A percentile compares a stretch with the other conserved stretches of the same genome.
Evolutionary conservation across 2,329 filamentous ascomycete genomes (phyloP).

Genomic region (Calonectria crousiana): DNA sequence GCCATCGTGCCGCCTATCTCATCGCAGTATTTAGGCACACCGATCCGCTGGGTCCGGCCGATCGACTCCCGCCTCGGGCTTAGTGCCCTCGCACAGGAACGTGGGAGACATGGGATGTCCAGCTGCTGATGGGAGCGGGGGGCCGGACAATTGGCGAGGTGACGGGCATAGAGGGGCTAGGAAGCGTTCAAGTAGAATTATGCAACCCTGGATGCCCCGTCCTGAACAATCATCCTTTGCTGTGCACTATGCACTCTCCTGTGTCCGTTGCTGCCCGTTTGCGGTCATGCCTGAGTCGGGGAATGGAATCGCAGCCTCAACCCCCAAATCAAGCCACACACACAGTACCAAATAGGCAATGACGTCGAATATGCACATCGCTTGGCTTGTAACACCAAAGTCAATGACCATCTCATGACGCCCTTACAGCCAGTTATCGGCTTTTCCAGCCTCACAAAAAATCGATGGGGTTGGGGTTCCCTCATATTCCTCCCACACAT

Average conservation of each 20-base stretch:
- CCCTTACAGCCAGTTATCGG: not conserved
- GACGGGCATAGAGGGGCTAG: not conserved
- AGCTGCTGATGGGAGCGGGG: constrained; percentile 2
- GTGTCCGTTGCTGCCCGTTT: constrained; percentile 3
- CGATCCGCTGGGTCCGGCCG: constrained; percentile 23
- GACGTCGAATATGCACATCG: not conserved
- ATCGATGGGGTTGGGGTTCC: not conserved
- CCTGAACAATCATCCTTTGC: not conserved
- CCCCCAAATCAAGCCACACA: constrained; percentile 1
- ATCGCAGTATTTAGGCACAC: not conserved
- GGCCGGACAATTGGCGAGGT: not conserved
- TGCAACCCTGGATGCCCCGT: not conserved
- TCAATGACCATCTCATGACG: constrained; percentile 5
- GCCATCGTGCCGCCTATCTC: not conserved
- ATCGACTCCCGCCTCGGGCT: constrained; percentile 26
- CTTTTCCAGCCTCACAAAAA: not conserved
- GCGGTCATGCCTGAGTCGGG: constrained; percentile 1
- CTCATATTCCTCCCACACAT: not conserved
- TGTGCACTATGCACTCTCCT: not conserved
- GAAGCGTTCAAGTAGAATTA: not conserved
- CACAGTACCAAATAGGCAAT: not conserved
- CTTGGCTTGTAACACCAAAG: not conserved
- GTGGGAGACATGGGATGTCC: constrained; percentile 20
- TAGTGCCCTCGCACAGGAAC: constrained; percentile 22
- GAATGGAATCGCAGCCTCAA: not conserved